Evolutionary conservation across 331 rosid genomes (phyloP), one percentile per base, ranked within the genome.

Genomic region (Ulmus americana): DNA sequence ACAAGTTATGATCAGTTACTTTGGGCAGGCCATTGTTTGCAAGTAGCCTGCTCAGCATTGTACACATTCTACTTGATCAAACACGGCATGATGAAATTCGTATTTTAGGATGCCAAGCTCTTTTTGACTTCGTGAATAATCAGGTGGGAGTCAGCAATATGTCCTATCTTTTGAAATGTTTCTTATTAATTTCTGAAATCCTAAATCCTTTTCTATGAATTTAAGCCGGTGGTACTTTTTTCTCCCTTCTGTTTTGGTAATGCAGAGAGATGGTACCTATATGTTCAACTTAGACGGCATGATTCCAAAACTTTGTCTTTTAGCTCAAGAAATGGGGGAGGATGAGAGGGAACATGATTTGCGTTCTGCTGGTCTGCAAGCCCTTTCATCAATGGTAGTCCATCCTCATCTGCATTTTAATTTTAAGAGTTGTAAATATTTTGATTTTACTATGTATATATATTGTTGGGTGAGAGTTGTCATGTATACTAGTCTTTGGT

Each of bases 201-300:
- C 35, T 3, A 28, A 28, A 3, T 46, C 10, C 13, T 46, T 46
- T 10, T n/a, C 51, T 10, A 10, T 6, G 51, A 10, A 46, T 46
- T 46, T 58, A 4, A 45, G 16, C 6, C 6, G 5, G 1, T 18
- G 59, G 64, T 45, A 14, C 54, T 2, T 42, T 5, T 48, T 48
- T 11, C 14, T 61, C 35, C 35, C 4, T 28, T 28, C 4, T 28
- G 35, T 67, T 57, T 49, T 40, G 48, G 13, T 49, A 62, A 39
- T 77, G 71, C 68, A 77, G 82, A 77, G 64, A 64, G 82, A 72
- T 57, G 70, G 82, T 51, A 77, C 82, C 49, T 77, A 77, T 15
- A 72, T 77, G 82, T 77, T 77, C 62, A 77, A 77, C 52, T 60
- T 77, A 52, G 82, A 77, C 61, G 71, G 78, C 54, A 72, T 77